Percentiles rank a stretch among this genome's conserved stretches.
Conservation (phyloP, 2,329 filamentous ascomycete genomes). For the Microdochium bolleyi region DNA sequence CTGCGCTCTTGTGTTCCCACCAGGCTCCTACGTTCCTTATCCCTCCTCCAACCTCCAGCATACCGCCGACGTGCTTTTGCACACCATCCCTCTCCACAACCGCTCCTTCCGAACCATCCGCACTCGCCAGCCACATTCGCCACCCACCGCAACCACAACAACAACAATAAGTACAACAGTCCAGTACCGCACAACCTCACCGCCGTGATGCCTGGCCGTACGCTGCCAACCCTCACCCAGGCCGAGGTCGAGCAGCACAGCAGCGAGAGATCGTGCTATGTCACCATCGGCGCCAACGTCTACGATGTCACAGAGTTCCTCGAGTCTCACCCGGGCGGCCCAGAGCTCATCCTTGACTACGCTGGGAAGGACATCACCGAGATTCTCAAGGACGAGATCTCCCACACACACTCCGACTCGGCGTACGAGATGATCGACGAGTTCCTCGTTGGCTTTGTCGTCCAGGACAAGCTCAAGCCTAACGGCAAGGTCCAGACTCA, state of each 20-base stretch:
- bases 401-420: slow-evolving; percentile 80
- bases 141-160: slow-evolving; percentile 4
- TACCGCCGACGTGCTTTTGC: background rate
- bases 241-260: slow-evolving; percentile 79
- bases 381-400: slow-evolving; percentile 75
- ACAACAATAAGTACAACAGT: no score
- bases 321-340: slow-evolving; percentile 83
- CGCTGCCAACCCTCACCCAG: slow-evolving; percentile 73
- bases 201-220: slow-evolving; percentile 65
- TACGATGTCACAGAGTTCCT: slow-evolving; percentile 93
- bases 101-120: background rate
- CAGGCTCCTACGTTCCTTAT: background rate
- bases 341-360: slow-evolving; percentile 81
- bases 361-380: slow-evolving; percentile 77
- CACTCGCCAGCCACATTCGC: background rate
- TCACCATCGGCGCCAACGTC: slow-evolving; percentile 81
- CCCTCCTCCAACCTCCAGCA: background rate
- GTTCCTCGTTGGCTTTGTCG: slow-evolving; percentile 73
- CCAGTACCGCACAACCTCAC: background rate
- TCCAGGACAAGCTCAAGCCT: slow-evolving; percentile 43
- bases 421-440: slow-evolving; percentile 97
- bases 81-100: background rate
- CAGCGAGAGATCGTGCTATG: slow-evolving; percentile 78
- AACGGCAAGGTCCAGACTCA: slow-evolving; percentile 22
- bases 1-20: background rate